phyloP scores from a whole-genome alignment of 2,329 filamentous ascomycete genomes.

The Ophiocordyceps australis region DNA sequence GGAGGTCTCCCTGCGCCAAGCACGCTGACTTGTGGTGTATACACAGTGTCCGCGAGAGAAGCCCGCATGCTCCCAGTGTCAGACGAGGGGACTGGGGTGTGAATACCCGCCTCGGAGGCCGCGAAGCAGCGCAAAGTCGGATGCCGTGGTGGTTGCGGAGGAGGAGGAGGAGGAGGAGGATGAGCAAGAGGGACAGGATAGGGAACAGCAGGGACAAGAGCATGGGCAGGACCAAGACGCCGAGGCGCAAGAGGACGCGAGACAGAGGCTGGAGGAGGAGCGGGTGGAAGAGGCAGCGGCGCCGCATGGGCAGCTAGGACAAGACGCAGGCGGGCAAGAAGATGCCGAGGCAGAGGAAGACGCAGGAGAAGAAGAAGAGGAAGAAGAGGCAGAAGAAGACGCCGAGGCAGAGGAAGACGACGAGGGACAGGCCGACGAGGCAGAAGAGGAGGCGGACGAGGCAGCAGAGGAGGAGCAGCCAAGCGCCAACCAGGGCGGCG shows the following conservation, averaged over 20 bases:
- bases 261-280: neutral
- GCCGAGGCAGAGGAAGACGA: constrained; percentile 4
- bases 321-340: neutral
- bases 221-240: no score
- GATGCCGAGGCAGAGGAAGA: constrained; percentile 4
- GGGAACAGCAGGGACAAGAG: constrained; percentile 1
- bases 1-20: no score
- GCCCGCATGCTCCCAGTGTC: constrained; percentile 20
- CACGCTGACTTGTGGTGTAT: no score
- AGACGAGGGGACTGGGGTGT: constrained; percentile 12
- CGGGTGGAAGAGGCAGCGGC: no score
- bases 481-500: constrained; percentile 5
- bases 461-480: constrained; percentile 2
- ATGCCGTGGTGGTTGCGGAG: constrained; percentile 4
- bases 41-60: constrained; percentile 20
- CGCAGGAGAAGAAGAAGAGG: constrained; percentile 3
- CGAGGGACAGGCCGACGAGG: constrained; percentile 3
- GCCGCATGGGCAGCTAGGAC: no score
- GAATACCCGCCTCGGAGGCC: constrained; percentile 18
- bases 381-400: constrained; percentile 1
- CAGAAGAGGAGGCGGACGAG: constrained; percentile 4
- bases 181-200: constrained; percentile 2
- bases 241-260: no score
- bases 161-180: constrained; percentile 5
- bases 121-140: constrained; percentile 7